Conservation (phyloP, 352 stramenopile species). For the Saprolegnia diclina region DNA sequence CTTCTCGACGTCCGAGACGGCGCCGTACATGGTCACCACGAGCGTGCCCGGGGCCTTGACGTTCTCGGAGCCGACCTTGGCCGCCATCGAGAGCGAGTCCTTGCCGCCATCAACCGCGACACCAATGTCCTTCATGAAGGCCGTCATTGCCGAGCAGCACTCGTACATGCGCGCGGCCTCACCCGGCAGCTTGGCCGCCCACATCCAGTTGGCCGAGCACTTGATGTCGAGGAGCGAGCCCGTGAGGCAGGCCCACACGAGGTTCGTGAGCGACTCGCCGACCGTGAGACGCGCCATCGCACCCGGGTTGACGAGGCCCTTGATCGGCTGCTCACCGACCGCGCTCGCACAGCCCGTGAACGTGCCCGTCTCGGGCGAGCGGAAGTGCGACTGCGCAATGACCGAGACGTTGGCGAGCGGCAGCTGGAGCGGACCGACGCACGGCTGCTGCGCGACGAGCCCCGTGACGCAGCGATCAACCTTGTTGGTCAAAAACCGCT, state of each 20-base stretch:
- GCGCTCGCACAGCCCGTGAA: conserved; percentile 93
- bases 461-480: conserved; percentile 98
- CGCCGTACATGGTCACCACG: conserved; percentile 96
- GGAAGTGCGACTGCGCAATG: conserved; percentile 94
- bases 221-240: conserved; percentile 96
- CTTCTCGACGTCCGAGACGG: conserved; percentile 94
- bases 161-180: conserved; percentile 99
- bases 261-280: conserved; percentile 97
- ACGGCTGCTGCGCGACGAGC: conserved; percentile 98
- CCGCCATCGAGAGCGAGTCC: conserved; percentile 99
- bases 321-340: conserved; percentile 96
- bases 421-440: conserved; percentile 95
- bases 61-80: conserved; percentile 89
- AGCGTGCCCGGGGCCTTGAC: conserved; percentile 98
- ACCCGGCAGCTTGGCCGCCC: conserved; percentile 97
- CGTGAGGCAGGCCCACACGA: conserved; percentile 93
- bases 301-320: conserved; percentile 91
- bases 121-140: conserved; percentile 93
- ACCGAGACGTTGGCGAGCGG: conserved; percentile 96
- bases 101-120: conserved; percentile 98
- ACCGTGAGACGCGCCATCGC: conserved; percentile 97
- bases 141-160: conserved; percentile 93
- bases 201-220: conserved; percentile 99
- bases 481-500: conserved; percentile 96
- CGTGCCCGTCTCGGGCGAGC: conserved; percentile 54